Base-by-base conservation (phyloP, 139 green algal genomes). In the Micractinium conductrix region DNA sequence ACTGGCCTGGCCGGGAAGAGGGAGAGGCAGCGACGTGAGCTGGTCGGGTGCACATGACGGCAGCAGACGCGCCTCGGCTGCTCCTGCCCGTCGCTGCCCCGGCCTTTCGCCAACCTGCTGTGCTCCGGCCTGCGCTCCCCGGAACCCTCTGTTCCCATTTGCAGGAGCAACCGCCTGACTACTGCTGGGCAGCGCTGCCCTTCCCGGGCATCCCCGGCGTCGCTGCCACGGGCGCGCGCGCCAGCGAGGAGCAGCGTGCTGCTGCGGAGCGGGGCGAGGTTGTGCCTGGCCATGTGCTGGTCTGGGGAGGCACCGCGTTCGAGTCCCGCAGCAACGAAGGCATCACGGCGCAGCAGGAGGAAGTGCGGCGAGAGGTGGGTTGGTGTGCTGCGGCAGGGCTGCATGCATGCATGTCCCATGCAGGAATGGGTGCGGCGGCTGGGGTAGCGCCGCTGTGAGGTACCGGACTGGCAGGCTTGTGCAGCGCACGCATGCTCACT, bases 341-440 rank as follows among this genome's bases (percentile, higher is more conserved):
- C 44, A 67, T 79, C 45, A 79, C 73, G 16, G 73, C 73, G 73
- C 73, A 79, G 44, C 73, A 79, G 73, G 73, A 79, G 73, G 73
- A 79, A 35, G 73, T 79, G 40, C 73, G 73, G 73, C 48, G 73
- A 16, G 73, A 79, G 73, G 73, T 79, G 73, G 42, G 73, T 14
- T 16, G 33, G 40, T 4, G 21, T 3, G 38, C 0, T 24, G 24
- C 22, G 16, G 33, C 33, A 1, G 8, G 33, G 65, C 33, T 21
- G 33, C 60, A 33, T 69, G 60, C 24, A 33, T 33, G 60, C 60
- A 69, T 69, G 60, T 69, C 21, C 16, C 24, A 7, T n/a, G 16
- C 10, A n/a, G 7, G 16, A 22, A 7, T 10, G 14, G 60, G 60
- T 33, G 60, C 14, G 14, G 62, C 30, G 16, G 62, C 62, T 9